Percentiles rank a stretch among this genome's conserved stretches.
These are phyloP conservation scores for Aureobasidium sp. DNA, from an alignment of 2,329 filamentous ascomycete genomes.

Conservation along the genomic window DNA sequence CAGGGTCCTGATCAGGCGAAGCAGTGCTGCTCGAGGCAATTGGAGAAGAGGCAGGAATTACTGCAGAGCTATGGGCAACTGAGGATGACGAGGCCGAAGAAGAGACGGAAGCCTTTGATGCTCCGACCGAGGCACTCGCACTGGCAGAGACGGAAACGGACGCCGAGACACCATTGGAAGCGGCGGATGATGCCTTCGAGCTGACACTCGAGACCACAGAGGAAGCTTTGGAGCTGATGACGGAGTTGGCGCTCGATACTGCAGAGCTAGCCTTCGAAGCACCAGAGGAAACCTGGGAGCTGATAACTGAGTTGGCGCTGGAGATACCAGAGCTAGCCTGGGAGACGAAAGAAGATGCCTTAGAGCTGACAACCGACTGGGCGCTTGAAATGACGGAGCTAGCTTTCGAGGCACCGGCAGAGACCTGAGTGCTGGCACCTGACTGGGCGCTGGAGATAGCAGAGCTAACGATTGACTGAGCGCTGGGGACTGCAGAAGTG, in stretches of 20 bases:
- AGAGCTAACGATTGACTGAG: not conserved
- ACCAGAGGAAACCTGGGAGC: not conserved
- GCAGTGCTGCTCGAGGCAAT: not conserved
- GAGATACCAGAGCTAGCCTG: not conserved
- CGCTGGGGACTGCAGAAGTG: not conserved
- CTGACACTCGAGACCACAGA: not conserved
- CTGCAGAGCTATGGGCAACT: not conserved
- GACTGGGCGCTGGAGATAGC: not conserved
- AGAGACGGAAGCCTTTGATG: not conserved
- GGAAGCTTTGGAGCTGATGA: not conserved
- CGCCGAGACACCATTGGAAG: not conserved
- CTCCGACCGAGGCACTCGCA: not conserved
- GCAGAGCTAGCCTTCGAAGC: not conserved
- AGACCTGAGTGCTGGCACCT: not conserved
- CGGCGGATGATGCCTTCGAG: not conserved
- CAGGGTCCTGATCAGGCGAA: not conserved
- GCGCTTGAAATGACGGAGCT: not conserved
- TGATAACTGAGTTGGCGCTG: not conserved
- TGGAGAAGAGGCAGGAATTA: not conserved
- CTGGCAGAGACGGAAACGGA: not conserved
- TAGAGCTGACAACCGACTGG: not conserved
- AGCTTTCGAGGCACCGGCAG: not conserved
- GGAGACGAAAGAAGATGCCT: not conserved
- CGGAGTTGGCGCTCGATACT: not conserved
- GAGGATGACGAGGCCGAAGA: not conserved